phyloP scores from a whole-genome alignment of 1,284 basidiomycete genomes.

The Peniophora sp. region DNA sequence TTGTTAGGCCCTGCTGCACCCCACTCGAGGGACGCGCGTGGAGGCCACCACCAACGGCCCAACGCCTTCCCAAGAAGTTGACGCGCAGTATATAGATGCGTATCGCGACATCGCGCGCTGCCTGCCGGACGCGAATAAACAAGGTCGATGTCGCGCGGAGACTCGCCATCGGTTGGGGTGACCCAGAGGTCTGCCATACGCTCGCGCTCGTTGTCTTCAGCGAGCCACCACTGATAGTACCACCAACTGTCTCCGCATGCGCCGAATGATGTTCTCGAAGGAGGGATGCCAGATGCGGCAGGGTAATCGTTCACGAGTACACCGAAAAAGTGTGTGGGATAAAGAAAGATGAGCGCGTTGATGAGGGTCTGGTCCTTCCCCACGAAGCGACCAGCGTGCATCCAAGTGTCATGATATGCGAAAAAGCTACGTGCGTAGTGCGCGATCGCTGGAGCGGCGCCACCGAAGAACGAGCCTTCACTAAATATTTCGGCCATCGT shows the following conservation, averaged over 20 bases:
- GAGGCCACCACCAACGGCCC: too few species aligned
- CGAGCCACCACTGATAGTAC: constrained; percentile 43
- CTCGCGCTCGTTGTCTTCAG: too few species aligned
- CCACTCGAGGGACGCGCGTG: too few species aligned
- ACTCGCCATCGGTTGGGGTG: too few species aligned
- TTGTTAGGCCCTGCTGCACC: too few species aligned
- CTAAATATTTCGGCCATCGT: neutral
- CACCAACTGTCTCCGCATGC: constrained; percentile 35
- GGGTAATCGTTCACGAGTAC: constrained; percentile 20
- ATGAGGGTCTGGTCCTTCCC: constrained; percentile 48
- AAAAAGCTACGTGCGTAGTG: constrained; percentile 40
- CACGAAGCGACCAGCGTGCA: constrained; percentile 35
- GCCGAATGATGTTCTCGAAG: constrained; percentile 22
- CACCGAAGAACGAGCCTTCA: constrained; percentile 50
- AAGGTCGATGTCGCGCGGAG: too few species aligned
- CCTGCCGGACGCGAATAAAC: too few species aligned
- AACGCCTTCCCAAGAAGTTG: too few species aligned
- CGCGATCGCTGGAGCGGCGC: constrained; percentile 27
- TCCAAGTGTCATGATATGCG: constrained; percentile 40
- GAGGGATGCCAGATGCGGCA: constrained; percentile 6
- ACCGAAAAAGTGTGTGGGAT: constrained; percentile 34
- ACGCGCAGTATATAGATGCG: too few species aligned
- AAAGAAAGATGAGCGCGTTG: constrained; percentile 40
- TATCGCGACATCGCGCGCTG: too few species aligned
- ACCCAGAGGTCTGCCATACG: too few species aligned